These are phyloP conservation scores for Leucaena leucocephala DNA, from an alignment of 306 rosid genomes.

Conservation along the genomic window DNA sequence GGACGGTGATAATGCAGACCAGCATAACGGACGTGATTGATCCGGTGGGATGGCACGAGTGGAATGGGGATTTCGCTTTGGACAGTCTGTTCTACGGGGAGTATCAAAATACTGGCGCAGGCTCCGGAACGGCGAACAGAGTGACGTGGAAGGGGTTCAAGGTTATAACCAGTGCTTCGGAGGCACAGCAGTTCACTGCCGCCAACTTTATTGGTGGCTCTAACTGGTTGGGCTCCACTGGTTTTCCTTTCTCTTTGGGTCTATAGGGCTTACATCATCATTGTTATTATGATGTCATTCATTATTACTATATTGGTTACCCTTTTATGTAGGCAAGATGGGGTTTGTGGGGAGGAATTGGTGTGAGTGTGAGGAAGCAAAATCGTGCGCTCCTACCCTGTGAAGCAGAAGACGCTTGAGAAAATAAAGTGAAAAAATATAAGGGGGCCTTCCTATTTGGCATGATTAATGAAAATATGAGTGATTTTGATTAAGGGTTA, in stretches of 20 bases:
- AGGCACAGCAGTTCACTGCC: slow-evolving; percentile 55
- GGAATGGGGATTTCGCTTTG: slow-evolving; percentile 65
- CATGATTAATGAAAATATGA: background rate
- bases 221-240: slow-evolving; percentile 61
- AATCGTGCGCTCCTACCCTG: background rate
- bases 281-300: background rate
- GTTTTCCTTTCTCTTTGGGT: slow-evolving; percentile 62
- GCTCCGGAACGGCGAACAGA: slow-evolving; percentile 56
- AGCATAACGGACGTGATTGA: slow-evolving; percentile 52
- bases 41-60: slow-evolving; percentile 68
- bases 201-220: slow-evolving; percentile 56
- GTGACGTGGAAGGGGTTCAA: slow-evolving; percentile 69
- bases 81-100: slow-evolving; percentile 58
- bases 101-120: slow-evolving; percentile 61
- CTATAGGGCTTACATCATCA: slow-evolving; percentile 34
- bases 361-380: background rate
- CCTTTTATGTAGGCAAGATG: background rate
- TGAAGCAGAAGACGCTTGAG: background rate
- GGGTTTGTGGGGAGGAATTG: background rate
- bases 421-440: background rate
- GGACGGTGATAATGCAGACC: slow-evolving; percentile 71
- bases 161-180: slow-evolving; percentile 57
- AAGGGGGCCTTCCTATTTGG: background rate
- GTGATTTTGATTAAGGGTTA: background rate
- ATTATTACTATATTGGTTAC: background rate